Base-by-base conservation (phyloP, 2,329 filamentous ascomycete genomes). In the Curvularia spicifera region DNA sequence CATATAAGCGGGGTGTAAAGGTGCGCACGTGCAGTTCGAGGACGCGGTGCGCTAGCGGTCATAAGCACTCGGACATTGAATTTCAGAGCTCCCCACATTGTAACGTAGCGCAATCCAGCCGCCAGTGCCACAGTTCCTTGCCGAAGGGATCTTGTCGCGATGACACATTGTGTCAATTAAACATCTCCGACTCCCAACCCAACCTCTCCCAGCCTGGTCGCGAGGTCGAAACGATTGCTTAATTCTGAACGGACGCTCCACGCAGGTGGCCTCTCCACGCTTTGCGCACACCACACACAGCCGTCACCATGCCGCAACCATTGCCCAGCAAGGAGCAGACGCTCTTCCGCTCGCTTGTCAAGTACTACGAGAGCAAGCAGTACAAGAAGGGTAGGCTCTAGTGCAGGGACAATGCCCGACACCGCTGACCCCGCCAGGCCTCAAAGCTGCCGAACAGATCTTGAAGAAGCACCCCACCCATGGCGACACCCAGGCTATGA, bases 401-500 rank as follows among this genome's bases (percentile, higher is more conserved):
- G 43, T 40, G 37, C 57, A 66, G 56, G 26, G 39, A 44, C 42
- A 33, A 20, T 40, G 51, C 24, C 52, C 39, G 43, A 37, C 59
- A 55, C 52, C 31, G 51, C 69, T 76, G 62, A 78, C 65, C 48
- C 60, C 59, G 43, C 52, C 60, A 87, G 94, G 94, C 76, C 84
- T 99, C 75, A 99, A 98, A 82, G 89, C 91, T 46, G 94, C 95
- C 69, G 95, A 99, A 77, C 91, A 97, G 80, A 97, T 99, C 76
- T 87, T 99, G 67, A 91, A 91, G 78, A 98, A 97, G 80, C 89
- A 91, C 74, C 91, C 94, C 42, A 95, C 92, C 72, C 95, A 99
- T 89, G 96, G 93, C 74, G 96, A 99, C 78, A 99, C 95, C 24
- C 90, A 96, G 80, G 96, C 95, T 53, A 99, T 99, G 95, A 99